These are phyloP conservation scores for Metschnikowia cerradonensis DNA, from an alignment of 805 yeast species.

Conservation along the genomic window DNA sequence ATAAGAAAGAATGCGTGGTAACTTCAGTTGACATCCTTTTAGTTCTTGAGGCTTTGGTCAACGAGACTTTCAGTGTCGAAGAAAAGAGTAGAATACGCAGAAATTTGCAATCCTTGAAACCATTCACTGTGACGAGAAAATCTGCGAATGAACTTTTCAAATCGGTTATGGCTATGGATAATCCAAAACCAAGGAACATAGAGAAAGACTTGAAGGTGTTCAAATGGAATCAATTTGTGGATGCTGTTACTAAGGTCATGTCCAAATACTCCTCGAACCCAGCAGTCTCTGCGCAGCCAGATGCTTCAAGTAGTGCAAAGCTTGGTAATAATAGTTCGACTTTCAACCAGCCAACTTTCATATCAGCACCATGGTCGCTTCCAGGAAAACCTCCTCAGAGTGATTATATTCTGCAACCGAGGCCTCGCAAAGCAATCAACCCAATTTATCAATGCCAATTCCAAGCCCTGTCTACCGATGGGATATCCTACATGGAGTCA, in stretches of 20 bases:
- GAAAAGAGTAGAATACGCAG: conserved; percentile 69
- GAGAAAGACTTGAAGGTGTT: conserved; percentile 70
- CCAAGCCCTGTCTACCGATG: conserved; percentile 5
- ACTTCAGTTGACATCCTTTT: conserved; percentile 64
- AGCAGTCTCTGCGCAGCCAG: conserved; percentile 2
- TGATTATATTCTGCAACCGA: conserved; percentile 8
- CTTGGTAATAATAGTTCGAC: not conserved
- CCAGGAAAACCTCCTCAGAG: conserved; percentile 43
- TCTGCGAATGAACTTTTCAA: conserved; percentile 22
- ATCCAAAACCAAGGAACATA: conserved; percentile 65
- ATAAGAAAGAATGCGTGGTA: conserved; percentile 44
- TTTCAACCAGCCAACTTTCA: conserved; percentile 16
- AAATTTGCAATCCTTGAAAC: conserved; percentile 60
- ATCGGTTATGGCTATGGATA: conserved; percentile 53
- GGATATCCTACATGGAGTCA: not conserved
- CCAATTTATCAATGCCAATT: not conserved
- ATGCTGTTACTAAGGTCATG: conserved; percentile 54
- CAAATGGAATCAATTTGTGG: conserved; percentile 50
- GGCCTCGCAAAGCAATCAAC: conserved; percentile 11
- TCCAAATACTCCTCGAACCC: conserved; percentile 46
- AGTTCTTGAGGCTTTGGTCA: conserved; percentile 53
- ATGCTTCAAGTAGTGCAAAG: not conserved
- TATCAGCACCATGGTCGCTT: conserved; percentile 55
- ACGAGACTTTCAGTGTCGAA: conserved; percentile 54
- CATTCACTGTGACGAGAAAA: conserved; percentile 52